Percentiles rank a stretch among this genome's conserved stretches.
Conservation (phyloP, 2,329 filamentous ascomycete species). For the Fusarium nelsonii region DNA sequence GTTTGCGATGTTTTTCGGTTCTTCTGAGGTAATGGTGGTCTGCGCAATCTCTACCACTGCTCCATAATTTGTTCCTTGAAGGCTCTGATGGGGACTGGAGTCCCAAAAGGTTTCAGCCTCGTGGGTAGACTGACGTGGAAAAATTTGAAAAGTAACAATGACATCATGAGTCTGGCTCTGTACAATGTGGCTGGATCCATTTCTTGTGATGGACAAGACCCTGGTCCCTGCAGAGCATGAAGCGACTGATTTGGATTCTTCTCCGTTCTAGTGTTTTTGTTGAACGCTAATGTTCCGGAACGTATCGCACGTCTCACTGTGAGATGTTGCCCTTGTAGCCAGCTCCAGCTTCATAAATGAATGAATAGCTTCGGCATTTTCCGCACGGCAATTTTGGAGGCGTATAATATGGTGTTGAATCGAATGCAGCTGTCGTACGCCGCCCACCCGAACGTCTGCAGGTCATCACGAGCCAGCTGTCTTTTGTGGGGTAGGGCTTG, state of each 20-base stretch:
- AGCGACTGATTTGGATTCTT: constrained; percentile 28
- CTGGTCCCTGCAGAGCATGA: constrained; percentile 20
- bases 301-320: constrained; percentile 22
- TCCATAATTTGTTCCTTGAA: constrained; percentile 20
- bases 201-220: constrained; percentile 27
- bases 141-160: constrained; percentile 36
- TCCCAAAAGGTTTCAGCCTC: constrained; percentile 45
- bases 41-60: constrained; percentile 17
- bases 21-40: constrained; percentile 10
- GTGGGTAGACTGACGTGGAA: constrained; percentile 45
- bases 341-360: constrained; percentile 6
- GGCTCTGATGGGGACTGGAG: constrained; percentile 9
- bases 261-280: constrained; percentile 23
- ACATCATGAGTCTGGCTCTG: constrained; percentile 38
- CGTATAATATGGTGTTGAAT: constrained; percentile 10
- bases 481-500: constrained; percentile 35
- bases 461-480: constrained; percentile 41
- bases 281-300: constrained; percentile 30
- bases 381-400: constrained; percentile 22
- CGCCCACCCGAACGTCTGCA: constrained; percentile 29
- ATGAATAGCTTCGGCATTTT: constrained; percentile 23
- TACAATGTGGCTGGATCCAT: constrained; percentile 30
- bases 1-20: constrained; percentile 15
- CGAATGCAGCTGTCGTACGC: constrained; percentile 21
- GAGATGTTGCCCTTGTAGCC: constrained; percentile 1